Percentiles rank a stretch among this genome's conserved stretches.
Conservation (phyloP, 2,329 filamentous ascomycete species). For the Talaromyces verruculosus region DNA sequence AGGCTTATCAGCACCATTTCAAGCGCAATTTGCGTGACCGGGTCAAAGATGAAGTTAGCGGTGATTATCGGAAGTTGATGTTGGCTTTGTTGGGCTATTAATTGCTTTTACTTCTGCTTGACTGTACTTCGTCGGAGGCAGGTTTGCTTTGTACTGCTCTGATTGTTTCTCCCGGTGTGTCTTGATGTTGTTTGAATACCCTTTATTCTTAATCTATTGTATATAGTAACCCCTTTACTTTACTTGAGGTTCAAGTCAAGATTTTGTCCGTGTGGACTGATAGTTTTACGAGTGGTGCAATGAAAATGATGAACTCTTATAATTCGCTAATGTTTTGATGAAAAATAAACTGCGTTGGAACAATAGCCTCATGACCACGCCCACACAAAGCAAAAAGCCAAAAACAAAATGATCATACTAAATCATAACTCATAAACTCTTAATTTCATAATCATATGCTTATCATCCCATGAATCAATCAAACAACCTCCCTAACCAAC, state of each 20-base stretch:
- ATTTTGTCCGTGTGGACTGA: neutral
- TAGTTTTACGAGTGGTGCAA: neutral
- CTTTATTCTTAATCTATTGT: neutral
- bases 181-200: neutral
- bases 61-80: constrained; percentile 76
- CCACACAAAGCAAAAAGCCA: neutral
- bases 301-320: neutral
- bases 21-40: constrained; percentile 65
- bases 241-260: neutral
- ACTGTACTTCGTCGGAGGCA: neutral
- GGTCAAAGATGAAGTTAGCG: constrained; percentile 79
- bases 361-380: neutral
- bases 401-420: neutral
- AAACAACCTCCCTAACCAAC: constrained; percentile 44
- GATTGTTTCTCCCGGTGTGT: neutral
- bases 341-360: neutral
- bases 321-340: neutral
- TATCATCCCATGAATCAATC: constrained; percentile 1
- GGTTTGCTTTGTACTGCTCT: neutral
- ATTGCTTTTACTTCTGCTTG: neutral
- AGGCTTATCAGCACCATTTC: constrained; percentile 72
- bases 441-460: constrained; percentile 7
- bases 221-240: neutral
- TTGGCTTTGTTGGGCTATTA: constrained; percentile 59
- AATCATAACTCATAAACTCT: neutral